These are phyloP conservation scores for Pulveroboletus sp. DNA, from an alignment of 768 basidiomycete species.

Conservation along the genomic window DNA sequence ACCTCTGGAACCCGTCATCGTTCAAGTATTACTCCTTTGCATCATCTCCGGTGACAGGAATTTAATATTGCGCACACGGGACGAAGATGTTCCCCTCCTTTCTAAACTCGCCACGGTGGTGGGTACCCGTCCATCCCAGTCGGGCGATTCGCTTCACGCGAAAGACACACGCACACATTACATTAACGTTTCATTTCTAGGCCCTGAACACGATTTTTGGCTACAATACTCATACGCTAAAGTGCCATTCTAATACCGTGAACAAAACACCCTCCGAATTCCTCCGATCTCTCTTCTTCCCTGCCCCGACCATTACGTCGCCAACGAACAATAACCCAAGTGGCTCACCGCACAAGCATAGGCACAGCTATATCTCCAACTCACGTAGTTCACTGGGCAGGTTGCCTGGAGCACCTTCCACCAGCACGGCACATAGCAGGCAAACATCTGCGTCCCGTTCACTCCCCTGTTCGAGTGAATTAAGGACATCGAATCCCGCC, in stretches of 20 bases:
- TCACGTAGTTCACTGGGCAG: conserved; percentile 18
- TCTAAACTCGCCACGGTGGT: conserved; percentile 57
- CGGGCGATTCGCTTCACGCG: conserved; percentile 2
- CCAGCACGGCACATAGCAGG: conserved; percentile 24
- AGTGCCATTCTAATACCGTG: conserved; percentile 33
- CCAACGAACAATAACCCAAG: conserved; percentile 9
- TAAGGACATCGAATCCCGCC: conserved; percentile 13
- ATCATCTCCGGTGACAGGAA: conserved; percentile 59
- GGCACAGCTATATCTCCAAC: conserved; percentile 19
- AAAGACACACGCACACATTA: background rate
- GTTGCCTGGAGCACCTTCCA: conserved; percentile 11
- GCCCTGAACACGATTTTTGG: conserved; percentile 58
- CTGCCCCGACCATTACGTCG: conserved; percentile 18
- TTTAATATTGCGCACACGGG: conserved; percentile 58
- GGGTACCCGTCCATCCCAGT: conserved; percentile 9
- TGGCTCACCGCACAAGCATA: conserved; percentile 12
- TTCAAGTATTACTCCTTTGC: conserved; percentile 64
- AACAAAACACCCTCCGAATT: conserved; percentile 24
- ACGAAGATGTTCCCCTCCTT: conserved; percentile 60
- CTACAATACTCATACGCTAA: conserved; percentile 51
- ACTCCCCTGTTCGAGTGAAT: conserved; percentile 15
- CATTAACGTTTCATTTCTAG: conserved; percentile 33
- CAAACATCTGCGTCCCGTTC: conserved; percentile 24
- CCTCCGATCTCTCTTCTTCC: conserved; percentile 37
- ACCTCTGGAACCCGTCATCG: conserved; percentile 56